Evolutionary conservation across 2,329 filamentous ascomycete genomes (phyloP).

Genomic region (Epichloe bromicola): DNA sequence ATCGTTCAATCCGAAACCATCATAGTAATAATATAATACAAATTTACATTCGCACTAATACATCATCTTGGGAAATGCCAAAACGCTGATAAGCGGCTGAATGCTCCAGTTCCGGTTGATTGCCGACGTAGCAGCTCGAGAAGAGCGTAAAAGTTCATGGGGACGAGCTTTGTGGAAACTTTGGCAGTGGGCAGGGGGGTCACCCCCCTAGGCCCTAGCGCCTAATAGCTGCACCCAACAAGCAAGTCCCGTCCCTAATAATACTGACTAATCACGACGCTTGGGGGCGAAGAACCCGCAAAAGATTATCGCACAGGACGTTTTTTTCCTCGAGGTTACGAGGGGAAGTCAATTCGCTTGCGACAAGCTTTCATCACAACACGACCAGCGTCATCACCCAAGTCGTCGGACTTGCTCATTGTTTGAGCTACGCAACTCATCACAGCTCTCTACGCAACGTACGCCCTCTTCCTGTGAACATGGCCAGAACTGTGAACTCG

Average conservation of each 20-base stretch:
- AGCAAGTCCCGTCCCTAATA: too few relatives aligned
- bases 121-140: too few relatives aligned
- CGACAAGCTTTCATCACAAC: not conserved
- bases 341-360: not conserved
- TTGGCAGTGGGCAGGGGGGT: too few relatives aligned
- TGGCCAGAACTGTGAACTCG: not conserved
- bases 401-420: not conserved
- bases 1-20: not conserved
- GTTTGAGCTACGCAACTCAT: not conserved
- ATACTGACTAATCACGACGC: constrained; percentile 5
- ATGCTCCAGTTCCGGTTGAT: too few relatives aligned
- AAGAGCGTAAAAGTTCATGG: too few relatives aligned
- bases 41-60: not conserved
- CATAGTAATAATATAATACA: not conserved
- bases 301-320: not conserved
- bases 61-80: too few relatives aligned
- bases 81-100: too few relatives aligned
- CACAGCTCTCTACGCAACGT: not conserved
- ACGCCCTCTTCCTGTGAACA: not conserved
- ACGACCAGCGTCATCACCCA: not conserved
- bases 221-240: too few relatives aligned
- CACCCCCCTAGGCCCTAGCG: not conserved
- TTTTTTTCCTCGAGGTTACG: not conserved
- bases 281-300: not conserved
- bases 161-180: too few relatives aligned